Conservation (phyloP, 768 basidiomycete genomes). For the Pilatotrama ljubarskyi region DNA sequence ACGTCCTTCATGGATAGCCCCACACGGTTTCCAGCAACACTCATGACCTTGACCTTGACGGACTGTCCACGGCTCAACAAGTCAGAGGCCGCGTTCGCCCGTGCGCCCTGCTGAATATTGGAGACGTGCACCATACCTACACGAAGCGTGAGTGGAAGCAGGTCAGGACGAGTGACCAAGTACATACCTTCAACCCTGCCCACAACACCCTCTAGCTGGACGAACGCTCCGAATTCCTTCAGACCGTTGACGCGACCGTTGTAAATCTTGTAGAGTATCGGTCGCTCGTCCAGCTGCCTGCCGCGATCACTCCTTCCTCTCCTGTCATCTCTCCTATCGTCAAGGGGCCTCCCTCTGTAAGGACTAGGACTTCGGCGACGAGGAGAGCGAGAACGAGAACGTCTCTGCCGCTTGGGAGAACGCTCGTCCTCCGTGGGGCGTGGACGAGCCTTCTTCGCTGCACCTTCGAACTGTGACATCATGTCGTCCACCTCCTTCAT, state of each 20-base stretch:
- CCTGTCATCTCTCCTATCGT: conserved; percentile 42
- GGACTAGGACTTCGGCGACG: conserved; percentile 58
- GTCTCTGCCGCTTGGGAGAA: conserved; percentile 62
- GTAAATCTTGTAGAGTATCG: conserved; percentile 94
- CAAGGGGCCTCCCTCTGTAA: conserved; percentile 52
- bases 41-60: conserved; percentile 97
- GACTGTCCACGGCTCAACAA: conserved; percentile 79
- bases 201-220: conserved; percentile 80
- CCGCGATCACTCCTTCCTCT: conserved; percentile 38
- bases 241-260: conserved; percentile 79
- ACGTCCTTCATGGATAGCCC: conserved; percentile 98
- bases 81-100: conserved; percentile 86
- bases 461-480: conserved; percentile 71
- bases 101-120: conserved; percentile 80
- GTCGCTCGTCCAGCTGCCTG: conserved; percentile 70
- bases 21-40: conserved; percentile 76
- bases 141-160: neutral
- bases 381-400: conserved; percentile 46
- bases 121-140: conserved; percentile 98
- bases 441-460: conserved; percentile 60
- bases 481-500: conserved; percentile 89
- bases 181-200: conserved; percentile 86
- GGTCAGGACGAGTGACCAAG: neutral
- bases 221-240: conserved; percentile 97
- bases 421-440: conserved; percentile 40